Percentiles rank a stretch among this genome's conserved stretches.
These are phyloP conservation scores for Sporisorium iseilematis-ciliati DNA, from an alignment of 1,284 basidiomycete genomes.

Conservation along the genomic window DNA sequence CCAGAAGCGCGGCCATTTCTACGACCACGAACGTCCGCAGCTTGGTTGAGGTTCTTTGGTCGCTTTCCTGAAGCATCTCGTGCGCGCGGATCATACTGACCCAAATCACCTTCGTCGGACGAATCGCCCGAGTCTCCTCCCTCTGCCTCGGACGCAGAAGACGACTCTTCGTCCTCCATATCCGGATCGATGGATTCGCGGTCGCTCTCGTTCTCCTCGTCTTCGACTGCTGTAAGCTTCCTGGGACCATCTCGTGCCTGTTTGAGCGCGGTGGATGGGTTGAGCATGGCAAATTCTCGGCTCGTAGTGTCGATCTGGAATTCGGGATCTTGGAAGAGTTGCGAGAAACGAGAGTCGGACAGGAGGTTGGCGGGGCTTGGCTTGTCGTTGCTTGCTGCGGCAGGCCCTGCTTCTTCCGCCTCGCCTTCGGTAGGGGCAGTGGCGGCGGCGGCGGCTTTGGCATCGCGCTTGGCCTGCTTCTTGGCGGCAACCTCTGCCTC, in stretches of 20 bases:
- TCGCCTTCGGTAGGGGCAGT: conserved; percentile 58
- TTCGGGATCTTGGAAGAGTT: conserved; percentile 92
- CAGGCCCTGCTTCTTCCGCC: conserved; percentile 70
- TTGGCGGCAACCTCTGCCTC: conserved; percentile 78
- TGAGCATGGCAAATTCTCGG: conserved; percentile 88
- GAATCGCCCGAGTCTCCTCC: conserved; percentile 72
- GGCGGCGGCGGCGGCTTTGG: conserved; percentile 17
- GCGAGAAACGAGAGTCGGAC: conserved; percentile 88
- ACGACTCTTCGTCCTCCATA: conserved; percentile 46
- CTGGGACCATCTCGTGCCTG: conserved; percentile 61
- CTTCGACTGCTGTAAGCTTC: conserved; percentile 81
- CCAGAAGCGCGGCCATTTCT: conserved; percentile 57
- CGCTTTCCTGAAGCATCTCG: conserved; percentile 68
- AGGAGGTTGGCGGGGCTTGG: conserved; percentile 73
- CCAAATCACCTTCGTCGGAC: conserved; percentile 52
- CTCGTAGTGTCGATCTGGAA: conserved; percentile 90
- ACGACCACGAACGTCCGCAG: conserved; percentile 67
- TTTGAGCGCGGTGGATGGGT: conserved; percentile 79
- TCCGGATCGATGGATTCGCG: conserved; percentile 75
- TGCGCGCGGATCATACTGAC: conserved; percentile 50
- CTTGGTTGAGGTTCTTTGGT: conserved; percentile 71
- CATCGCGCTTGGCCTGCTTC: conserved; percentile 69
- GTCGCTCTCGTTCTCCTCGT: conserved; percentile 87
- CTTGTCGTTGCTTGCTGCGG: conserved; percentile 62
- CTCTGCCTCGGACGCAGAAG: conserved; percentile 7